A percentile compares a stretch with the other conserved stretches of the same genome.
phyloP scores from a whole-genome alignment of 116 monocot genomes.

The Cymodocea nodosa region DNA sequence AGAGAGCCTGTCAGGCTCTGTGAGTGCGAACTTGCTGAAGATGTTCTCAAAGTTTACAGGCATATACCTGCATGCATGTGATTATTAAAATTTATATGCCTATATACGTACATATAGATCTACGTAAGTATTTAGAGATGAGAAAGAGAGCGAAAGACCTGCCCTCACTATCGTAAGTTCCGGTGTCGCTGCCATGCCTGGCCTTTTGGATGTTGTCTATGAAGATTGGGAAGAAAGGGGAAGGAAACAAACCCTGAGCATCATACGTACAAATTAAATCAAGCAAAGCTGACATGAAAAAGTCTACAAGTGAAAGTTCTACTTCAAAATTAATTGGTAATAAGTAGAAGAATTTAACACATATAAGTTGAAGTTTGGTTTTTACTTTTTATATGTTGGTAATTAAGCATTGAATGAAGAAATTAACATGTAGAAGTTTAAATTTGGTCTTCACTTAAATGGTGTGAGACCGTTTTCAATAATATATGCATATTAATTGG shows the following conservation, averaged over 20 bases:
- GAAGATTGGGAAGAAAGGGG: conserved; percentile 1
- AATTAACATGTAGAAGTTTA: too few species aligned
- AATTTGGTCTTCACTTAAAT: too few species aligned
- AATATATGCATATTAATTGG: too few species aligned
- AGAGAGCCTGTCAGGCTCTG: conserved; percentile 46
- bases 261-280: not conserved
- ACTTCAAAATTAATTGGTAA: not conserved
- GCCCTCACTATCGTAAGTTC: conserved; percentile 73
- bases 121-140: conserved; percentile 7
- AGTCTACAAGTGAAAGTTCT: not conserved
- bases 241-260: conserved; percentile 9
- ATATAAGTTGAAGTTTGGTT: too few species aligned
- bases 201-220: conserved; percentile 63
- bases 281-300: not conserved
- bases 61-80: conserved; percentile 28
- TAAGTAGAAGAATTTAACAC: too few species aligned
- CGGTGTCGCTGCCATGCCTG: conserved; percentile 84
- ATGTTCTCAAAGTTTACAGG: conserved; percentile 73
- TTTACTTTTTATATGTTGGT: too few species aligned
- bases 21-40: conserved; percentile 66
- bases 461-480: too few species aligned
- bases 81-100: not conserved
- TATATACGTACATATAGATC: not conserved
- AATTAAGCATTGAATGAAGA: too few species aligned
- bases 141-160: too few species aligned